Evolutionary conservation across 495 filamentous ascomycete species (phyloP).

Genomic region (Aspergillus egyptiacus): DNA sequence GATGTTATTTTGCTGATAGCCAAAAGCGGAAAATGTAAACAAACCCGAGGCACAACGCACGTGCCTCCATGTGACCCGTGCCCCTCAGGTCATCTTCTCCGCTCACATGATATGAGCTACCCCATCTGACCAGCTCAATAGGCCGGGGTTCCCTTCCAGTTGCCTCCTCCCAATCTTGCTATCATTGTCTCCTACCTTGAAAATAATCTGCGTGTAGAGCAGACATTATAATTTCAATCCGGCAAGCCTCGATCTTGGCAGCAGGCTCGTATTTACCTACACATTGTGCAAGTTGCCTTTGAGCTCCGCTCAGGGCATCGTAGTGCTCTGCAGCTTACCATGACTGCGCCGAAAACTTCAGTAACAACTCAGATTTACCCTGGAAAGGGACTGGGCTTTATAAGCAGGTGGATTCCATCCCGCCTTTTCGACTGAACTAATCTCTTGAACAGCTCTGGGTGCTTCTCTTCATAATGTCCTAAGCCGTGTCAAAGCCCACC

Average conservation of each 20-base stretch:
- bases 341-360: constrained; percentile 41
- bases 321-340: constrained; percentile 21
- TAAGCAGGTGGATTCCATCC: constrained; percentile 48
- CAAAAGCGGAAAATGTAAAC: constrained; percentile 42
- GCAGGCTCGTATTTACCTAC: neutral
- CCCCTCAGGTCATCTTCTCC: constrained; percentile 23
- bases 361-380: constrained; percentile 65
- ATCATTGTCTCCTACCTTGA: neutral
- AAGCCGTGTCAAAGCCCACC: constrained; percentile 76
- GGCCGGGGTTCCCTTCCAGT: neutral
- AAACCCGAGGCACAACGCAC: constrained; percentile 23
- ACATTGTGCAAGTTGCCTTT: neutral
- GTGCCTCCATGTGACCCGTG: constrained; percentile 12
- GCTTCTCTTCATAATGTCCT: constrained; percentile 85
- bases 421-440: constrained; percentile 20
- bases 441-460: constrained; percentile 59
- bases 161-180: neutral
- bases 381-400: constrained; percentile 68
- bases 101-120: constrained; percentile 31
- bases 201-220: neutral
- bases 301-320: constrained; percentile 4
- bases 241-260: neutral
- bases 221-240: neutral
- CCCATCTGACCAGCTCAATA: neutral
- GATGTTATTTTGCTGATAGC: constrained; percentile 21